Base-by-base conservation (phyloP, 2,329 filamentous ascomycete genomes). In the Leptosphaerulina australis region DNA sequence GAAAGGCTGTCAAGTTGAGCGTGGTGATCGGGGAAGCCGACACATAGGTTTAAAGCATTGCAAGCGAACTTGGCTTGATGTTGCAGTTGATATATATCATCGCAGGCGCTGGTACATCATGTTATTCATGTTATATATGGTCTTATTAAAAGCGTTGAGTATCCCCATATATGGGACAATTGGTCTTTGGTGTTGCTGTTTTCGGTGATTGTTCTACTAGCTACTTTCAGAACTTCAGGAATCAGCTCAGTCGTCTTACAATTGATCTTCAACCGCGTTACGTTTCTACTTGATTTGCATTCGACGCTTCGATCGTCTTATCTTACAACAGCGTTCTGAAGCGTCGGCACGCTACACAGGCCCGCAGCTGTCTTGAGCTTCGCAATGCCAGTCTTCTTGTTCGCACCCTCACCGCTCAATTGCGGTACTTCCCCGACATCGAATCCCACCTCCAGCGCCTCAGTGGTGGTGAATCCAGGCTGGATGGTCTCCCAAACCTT, bases 401-500 rank as follows among this genome's bases (percentile, higher is more conserved):
- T 75, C 60, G 81, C 79, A 38, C 81, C 88, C 55, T 86, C 83
- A 73, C 88, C 88, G 67, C 87, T 86, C 51, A 93, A 78, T 74
- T 88, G 85, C 75, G 90, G 87, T 26, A 96, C 90, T 35, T 80
- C 85, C 34, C 77, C 81, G 3, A 88, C 89, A 67, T 97, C 89
- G 70, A 97, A 99, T 0, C 83, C 91, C 26, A 96, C 93, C 75
- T 92, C 88, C 41, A 93, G 80, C 36, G 74, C 76, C 6, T 88
- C 87, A 1, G 88, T 96, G 6, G 93, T 99, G 22, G 90, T 96
- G 78, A 97, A 97, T 0, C 93, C 94, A 1, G 92, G 91, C 81
- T 97, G 93, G 77, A 96, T 90, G 8, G 83, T 90, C 81, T 99
- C 94, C 92, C 93, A 97, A 55, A 97, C 80, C 86, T 97, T 97